Evolutionary conservation across 768 basidiomycete genomes (phyloP), one percentile per base, ranked within the genome.

Genomic region (Leccinum disarticulatum): DNA sequence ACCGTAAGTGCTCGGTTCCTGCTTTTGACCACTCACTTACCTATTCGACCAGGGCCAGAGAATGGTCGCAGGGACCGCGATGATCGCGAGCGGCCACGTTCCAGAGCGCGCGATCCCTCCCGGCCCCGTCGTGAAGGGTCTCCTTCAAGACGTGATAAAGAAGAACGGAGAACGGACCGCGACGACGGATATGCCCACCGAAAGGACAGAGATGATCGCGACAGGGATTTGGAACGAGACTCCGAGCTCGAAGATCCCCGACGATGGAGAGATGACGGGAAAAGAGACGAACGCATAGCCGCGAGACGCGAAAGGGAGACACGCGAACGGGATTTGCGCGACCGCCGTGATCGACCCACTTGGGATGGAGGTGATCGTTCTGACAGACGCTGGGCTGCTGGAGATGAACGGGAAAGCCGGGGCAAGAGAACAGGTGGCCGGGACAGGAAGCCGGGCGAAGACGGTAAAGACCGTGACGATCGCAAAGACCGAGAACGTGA

Each of bases 261-360:
- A 55, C 83, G 86, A 60, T 93, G 90, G 90, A 80, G 88, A 65
- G 90, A 93, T 68, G 90, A 92, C 64, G 90, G 90, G 15, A 88
- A 84, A 71, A 81, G 90, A 51, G 90, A 93, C 47, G 90, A 93
- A 67, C 80, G 90, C 35, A 68, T 91, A 57, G 82, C 86, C 46
- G 78, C 84, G 19, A 80, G 88, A 55, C 82, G 88, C 58, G 79
- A 83, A 57, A 75, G 74, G 65, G 79, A 81, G 49, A 62, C 66
- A 54, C 71, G 77, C 50, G 81, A 83, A 58, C 76, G 74, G 65
- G 79, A 81, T 47, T 64, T 66, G 55, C 71, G 77, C 52, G 81
- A 82, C 54, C 77, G 78, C 30, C 77, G 80, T 50, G 81, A 82
- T 38, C 76, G 77, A 61, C 66, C 72, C 25, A 78, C 87, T 30